phyloP scores from a whole-genome alignment of 2,329 filamentous ascomycete genomes.

The Ophiostoma ips region DNA sequence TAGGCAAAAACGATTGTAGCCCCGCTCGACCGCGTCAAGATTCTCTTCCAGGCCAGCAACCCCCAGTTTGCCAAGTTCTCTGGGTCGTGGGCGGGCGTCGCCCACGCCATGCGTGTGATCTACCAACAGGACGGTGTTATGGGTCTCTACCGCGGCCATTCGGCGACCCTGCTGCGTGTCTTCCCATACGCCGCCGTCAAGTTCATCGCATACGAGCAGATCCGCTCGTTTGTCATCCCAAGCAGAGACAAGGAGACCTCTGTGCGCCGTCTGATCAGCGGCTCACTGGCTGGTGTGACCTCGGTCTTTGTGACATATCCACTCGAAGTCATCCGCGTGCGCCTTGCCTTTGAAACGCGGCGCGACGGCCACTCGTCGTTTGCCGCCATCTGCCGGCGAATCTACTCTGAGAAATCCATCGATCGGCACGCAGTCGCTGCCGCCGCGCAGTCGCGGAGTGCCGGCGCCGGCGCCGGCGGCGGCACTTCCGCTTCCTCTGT shows the following conservation, averaged over 20 bases:
- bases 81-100: constrained; percentile 73
- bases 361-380: constrained; percentile 55
- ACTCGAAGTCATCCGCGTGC: constrained; percentile 81
- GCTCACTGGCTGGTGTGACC: constrained; percentile 66
- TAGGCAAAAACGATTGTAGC: constrained; percentile 93
- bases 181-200: constrained; percentile 98
- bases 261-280: constrained; percentile 58
- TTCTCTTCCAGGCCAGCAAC: constrained; percentile 91
- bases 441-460: constrained; percentile 26
- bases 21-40: constrained; percentile 94
- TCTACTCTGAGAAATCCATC: constrained; percentile 49
- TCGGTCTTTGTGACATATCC: constrained; percentile 96
- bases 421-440: constrained; percentile 24
- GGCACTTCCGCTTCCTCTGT: constrained; percentile 16
- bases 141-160: constrained; percentile 87
- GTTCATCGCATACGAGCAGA: constrained; percentile 94
- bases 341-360: constrained; percentile 88
- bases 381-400: constrained; percentile 64
- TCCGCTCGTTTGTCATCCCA: constrained; percentile 65
- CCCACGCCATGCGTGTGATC: constrained; percentile 73
- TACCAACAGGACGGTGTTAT: constrained; percentile 56
- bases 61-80: constrained; percentile 90
- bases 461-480: constrained; percentile 18
- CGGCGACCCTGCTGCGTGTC: constrained; percentile 81
- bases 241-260: constrained; percentile 63